These are phyloP conservation scores for Lichtheimia corymbifera DNA, from an alignment of 371 early-diverging fungal species.

Conservation along the genomic window DNA sequence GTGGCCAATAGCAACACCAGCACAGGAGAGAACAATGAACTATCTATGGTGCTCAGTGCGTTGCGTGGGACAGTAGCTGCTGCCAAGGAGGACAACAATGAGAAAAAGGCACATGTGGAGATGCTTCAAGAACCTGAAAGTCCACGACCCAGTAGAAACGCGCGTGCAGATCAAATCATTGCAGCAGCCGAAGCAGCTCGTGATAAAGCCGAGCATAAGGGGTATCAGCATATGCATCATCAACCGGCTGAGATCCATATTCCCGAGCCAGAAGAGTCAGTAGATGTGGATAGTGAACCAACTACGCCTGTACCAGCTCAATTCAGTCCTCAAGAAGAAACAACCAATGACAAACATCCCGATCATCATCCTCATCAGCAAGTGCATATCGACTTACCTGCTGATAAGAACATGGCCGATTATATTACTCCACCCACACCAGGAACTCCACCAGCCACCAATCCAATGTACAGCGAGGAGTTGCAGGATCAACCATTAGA, in stretches of 20 bases:
- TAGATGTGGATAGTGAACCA: conserved; percentile 10
- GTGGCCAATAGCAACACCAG: neutral
- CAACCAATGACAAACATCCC: neutral
- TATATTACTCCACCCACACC: conserved; percentile 48
- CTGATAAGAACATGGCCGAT: conserved; percentile 49
- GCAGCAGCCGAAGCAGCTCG: conserved; percentile 12
- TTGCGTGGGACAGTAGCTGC: conserved; percentile 17
- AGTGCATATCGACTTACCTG: conserved; percentile 19
- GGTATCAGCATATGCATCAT: conserved; percentile 1
- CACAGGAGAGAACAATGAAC: conserved; percentile 5
- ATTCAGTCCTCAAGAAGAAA: conserved; percentile 10
- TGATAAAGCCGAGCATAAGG: conserved; percentile 11
- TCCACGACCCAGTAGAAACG: conserved; percentile 3
- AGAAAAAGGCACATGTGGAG: neutral
- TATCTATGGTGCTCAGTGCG: conserved; percentile 19
- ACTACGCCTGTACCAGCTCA: conserved; percentile 12
- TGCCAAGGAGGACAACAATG: neutral
- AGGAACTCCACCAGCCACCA: conserved; percentile 25
- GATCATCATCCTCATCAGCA: conserved; percentile 4
- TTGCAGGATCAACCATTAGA: conserved; percentile 9
- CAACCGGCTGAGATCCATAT: neutral
- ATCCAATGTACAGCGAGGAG: conserved; percentile 10
- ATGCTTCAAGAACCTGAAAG: neutral
- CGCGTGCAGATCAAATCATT: conserved; percentile 11
- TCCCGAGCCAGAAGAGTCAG: neutral